These are phyloP conservation scores for Marsdenia floribunda DNA, from an alignment of 257 asterid species.

Conservation along the genomic window DNA sequence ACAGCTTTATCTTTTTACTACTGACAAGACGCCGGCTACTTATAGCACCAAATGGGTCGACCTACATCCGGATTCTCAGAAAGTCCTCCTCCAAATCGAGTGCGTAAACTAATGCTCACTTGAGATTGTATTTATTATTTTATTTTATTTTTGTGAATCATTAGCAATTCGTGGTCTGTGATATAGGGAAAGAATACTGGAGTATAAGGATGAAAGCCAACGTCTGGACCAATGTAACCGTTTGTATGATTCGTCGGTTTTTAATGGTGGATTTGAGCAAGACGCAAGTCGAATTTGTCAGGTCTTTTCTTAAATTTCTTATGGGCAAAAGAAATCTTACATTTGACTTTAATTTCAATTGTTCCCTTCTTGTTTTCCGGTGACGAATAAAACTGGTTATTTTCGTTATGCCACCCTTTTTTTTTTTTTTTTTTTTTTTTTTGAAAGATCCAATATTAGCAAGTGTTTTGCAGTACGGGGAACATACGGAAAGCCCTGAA, in stretches of 20 bases:
- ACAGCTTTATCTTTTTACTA: conserved; percentile 65
- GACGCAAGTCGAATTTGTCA: conserved; percentile 80
- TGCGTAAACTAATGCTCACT: conserved; percentile 15
- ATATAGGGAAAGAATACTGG: conserved; percentile 80
- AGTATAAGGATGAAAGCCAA: conserved; percentile 86
- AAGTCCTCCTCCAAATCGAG: conserved; percentile 81
- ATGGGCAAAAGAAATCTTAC: not conserved
- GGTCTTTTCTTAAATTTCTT: conserved; percentile 28
- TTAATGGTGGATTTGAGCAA: conserved; percentile 74
- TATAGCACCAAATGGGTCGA: conserved; percentile 94
- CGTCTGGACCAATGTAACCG: conserved; percentile 86
- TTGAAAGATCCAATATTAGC: no score
- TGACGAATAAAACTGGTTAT: not conserved
- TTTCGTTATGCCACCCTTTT: not conserved
- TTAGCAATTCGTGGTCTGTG: conserved; percentile 16
- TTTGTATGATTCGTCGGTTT: conserved; percentile 78
- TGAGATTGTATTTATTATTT: not conserved
- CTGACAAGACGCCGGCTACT: conserved; percentile 77
- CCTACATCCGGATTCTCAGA: conserved; percentile 92
- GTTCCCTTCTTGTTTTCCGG: not conserved
- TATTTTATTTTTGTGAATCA: not conserved
- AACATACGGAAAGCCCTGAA: no score
- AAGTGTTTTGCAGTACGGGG: no score
- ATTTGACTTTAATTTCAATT: not conserved
- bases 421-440: no score